Evolutionary conservation across 2,329 filamentous ascomycete species (phyloP), one percentile per base, ranked within the genome.

Genomic region (Aspergillus neoniger): DNA sequence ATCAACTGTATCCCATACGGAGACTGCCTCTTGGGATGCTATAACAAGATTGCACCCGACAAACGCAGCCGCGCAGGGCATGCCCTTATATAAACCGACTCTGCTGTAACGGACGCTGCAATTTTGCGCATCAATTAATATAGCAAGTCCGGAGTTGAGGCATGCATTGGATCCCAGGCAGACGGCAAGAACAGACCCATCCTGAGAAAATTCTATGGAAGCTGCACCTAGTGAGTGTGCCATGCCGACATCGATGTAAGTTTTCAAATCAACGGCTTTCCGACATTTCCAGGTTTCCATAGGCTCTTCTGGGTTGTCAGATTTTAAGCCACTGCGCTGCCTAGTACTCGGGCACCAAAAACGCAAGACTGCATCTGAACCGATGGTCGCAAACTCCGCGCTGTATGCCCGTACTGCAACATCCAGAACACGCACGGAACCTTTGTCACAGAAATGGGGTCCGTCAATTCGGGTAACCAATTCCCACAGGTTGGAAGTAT

Each of bases 381-480:
- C 95, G 41, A 96, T 82, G 1, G 93, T 96, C 8, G 91, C 91
- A 73, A 98, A 97, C 50, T 89, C 87, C 52, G 85, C 80, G 7
- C 84, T 83, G 3, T 80, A 82, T 3, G 91, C 90, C 64, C 93
- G 88, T 15, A 89, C 84, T 2, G 86, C 86, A 5, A 98, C 80
- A 66, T 88, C 89, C 32, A 96, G 84, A 2, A 98, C 83, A 4
- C 82, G 79, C 48, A 82, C 82, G 36, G 83, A 78, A 25, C 76
- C 75, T 6, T 77, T 73, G 10, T 86, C 82, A 61, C 80, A 75
- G 58, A 85, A 83, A 76, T 99, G 94, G 15, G 95, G 93, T 8
- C 87, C 85, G 72, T 96, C 92, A 57, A 98, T 86, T 61, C 94
- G 87, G 2, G 92, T 90, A 55, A 91, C 87, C 10, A 99, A 81